A percentile compares a stretch with the other conserved stretches of the same genome.
phyloP scores from a whole-genome alignment of 306 rosid species.

The Ormosia semicastrata region DNA sequence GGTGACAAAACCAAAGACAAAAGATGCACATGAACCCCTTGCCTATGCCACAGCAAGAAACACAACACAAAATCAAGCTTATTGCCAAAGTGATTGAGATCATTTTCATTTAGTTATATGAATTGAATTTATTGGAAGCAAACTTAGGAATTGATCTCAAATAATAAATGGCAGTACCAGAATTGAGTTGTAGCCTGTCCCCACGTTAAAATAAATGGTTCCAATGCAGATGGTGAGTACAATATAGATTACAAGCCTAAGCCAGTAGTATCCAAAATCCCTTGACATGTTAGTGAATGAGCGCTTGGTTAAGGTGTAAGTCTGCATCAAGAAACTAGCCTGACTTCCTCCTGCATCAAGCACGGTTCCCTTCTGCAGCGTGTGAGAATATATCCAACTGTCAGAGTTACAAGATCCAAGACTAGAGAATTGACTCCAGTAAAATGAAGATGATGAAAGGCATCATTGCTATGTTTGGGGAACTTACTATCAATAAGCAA shows the following conservation, averaged over 20 bases:
- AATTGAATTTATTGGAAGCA: neutral
- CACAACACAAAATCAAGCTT: neutral
- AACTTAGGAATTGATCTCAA: neutral
- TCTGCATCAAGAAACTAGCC: slow-evolving; percentile 90
- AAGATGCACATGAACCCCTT: slow-evolving; percentile 97
- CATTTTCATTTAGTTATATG: too few relatives aligned
- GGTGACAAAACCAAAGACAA: slow-evolving; percentile 91
- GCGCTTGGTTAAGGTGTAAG: slow-evolving; percentile 74
- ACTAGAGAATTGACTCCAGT: neutral
- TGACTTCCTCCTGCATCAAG: slow-evolving; percentile 94
- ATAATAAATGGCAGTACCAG: slow-evolving; percentile 51
- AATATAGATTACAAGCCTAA: slow-evolving; percentile 88
- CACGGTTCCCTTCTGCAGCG: slow-evolving; percentile 82
- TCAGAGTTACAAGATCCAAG: neutral
- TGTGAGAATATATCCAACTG: neutral
- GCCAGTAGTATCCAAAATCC: slow-evolving; percentile 98
- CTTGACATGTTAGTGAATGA: slow-evolving; percentile 95
- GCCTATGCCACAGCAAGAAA: slow-evolving; percentile 48
- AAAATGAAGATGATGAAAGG: neutral
- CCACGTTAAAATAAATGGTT: slow-evolving; percentile 79
- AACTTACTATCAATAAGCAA: neutral
- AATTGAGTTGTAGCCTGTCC: slow-evolving; percentile 84
- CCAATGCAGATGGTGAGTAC: slow-evolving; percentile 91
- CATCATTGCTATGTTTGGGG: neutral
- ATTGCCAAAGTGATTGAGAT: neutral